A percentile compares a stretch with the other conserved stretches of the same genome.
These are phyloP conservation scores for Cairneyella variabilis DNA, from an alignment of 495 filamentous ascomycete genomes.

Conservation along the genomic window DNA sequence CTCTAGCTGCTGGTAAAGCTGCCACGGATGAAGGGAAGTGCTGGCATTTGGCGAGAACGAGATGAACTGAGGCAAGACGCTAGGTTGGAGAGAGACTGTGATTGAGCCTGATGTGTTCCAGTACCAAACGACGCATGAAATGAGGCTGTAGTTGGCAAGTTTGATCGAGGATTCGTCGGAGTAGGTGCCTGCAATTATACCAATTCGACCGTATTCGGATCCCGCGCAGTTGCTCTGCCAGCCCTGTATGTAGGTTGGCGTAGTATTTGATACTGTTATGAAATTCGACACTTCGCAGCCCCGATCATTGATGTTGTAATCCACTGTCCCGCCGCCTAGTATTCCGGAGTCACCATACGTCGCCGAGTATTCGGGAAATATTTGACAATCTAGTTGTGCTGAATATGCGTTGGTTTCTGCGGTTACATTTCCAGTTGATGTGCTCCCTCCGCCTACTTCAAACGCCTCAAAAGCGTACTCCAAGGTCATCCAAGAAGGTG, in stretches of 20 bases:
- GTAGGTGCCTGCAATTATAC: neutral
- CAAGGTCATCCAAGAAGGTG: neutral
- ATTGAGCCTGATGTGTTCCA: neutral
- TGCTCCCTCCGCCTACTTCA: neutral
- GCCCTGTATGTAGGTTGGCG: neutral
- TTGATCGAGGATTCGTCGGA: neutral
- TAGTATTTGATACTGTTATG: neutral
- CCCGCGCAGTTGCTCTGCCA: neutral
- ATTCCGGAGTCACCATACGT: too few relatives aligned
- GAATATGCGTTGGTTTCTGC: neutral
- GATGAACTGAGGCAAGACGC: neutral
- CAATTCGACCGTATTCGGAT: neutral
- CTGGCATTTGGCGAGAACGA: neutral
- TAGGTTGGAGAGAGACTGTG: neutral
- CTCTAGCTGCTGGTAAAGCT: neutral
- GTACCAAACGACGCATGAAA: neutral
- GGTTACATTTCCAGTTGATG: neutral
- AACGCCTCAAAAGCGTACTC: neutral
- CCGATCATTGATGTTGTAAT: neutral
- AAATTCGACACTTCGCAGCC: neutral
- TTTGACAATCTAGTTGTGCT: neutral
- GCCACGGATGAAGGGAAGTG: neutral
- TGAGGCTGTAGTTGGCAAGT: neutral
- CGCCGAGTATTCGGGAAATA: too few relatives aligned
- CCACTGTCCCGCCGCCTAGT: neutral